Percentiles rank a stretch among this genome's conserved stretches.
These are phyloP conservation scores for Cladosporium phlei DNA, from an alignment of 2,329 filamentous ascomycete species.

Conservation along the genomic window DNA sequence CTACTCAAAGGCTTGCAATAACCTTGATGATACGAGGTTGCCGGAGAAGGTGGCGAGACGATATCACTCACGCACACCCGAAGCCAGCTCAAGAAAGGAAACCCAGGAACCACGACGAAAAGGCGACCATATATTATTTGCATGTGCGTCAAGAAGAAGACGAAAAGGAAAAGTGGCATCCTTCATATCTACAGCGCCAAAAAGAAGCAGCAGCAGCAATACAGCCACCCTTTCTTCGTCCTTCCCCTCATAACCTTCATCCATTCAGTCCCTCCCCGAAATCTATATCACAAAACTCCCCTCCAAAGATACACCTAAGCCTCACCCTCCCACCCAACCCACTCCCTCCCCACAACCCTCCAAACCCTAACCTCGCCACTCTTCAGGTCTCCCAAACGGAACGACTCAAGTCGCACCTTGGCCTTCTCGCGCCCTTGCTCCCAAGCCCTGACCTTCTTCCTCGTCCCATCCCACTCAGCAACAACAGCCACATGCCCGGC, in stretches of 20 bases:
- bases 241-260: no score
- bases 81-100: no score
- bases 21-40: no score
- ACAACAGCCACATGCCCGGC: constrained; percentile 80
- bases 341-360: constrained; percentile 86
- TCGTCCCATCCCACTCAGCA: constrained; percentile 94
- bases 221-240: not conserved
- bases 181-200: not conserved
- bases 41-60: no score
- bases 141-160: no score
- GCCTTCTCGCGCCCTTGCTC: constrained; percentile 91
- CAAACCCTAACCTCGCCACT: constrained; percentile 96
- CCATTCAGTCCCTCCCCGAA: no score
- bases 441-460: constrained; percentile 95
- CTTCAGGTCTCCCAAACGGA: constrained; percentile 83
- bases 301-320: not conserved
- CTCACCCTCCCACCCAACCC: constrained; percentile 74
- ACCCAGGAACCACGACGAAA: no score
- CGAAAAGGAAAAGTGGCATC: not conserved
- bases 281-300: not conserved
- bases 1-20: no score
- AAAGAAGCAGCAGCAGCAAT: not conserved
- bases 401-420: constrained; percentile 66
- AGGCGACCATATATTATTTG: no score
- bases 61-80: no score